Base-by-base conservation (phyloP, 305 asterid species). In the Fraxinus greggii region DNA sequence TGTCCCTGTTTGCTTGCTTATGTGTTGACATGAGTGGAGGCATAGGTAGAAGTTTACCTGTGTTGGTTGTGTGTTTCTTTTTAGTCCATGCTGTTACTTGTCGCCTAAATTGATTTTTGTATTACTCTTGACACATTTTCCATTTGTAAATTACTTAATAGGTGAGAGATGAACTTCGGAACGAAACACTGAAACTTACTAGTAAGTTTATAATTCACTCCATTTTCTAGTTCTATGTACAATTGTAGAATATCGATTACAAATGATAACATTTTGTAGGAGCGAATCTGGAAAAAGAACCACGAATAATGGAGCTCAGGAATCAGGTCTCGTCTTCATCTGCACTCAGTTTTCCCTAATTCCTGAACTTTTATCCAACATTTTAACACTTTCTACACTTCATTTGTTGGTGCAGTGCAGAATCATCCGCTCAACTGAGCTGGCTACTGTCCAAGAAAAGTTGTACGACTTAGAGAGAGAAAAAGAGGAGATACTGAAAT, bases 381-480 rank as follows among this genome's bases (percentile, higher is more conserved):
- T 77, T 48, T 48, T 67, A 0, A 31, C 42, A 15, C 74, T 33
- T 59, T 32, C 75, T 61, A 67, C 82, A 45, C 80, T 77, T 78
- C 6, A 74, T 86, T 80, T 89, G 80, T 77, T 84, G 61, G 77
- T 83, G 75, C 92, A 95, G 99, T 95, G 99, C 83, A 89, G 92
- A 85, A 93, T 95, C 76, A 95, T 95, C 78, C 93, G 98, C 70
- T 94, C 98, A n/a, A 86, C 95, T 40, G 99, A 95, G 86, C 87
- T 95, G 83, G 99, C 99, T 81, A 86, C 97, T 85, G 97, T 98
- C 79, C 97, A 92, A 87, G 99, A 95, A 88, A 95, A 88, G 65
- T 78, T 92, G 85, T 90, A 88, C 86, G 97, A 95, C 72, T 87
- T 95, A 48, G 97, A 89, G 80, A 88, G 90, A 89, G 88, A 89